Evolutionary conservation across 2,329 filamentous ascomycete genomes (phyloP).

Genomic region (Phialocephala sp.): DNA sequence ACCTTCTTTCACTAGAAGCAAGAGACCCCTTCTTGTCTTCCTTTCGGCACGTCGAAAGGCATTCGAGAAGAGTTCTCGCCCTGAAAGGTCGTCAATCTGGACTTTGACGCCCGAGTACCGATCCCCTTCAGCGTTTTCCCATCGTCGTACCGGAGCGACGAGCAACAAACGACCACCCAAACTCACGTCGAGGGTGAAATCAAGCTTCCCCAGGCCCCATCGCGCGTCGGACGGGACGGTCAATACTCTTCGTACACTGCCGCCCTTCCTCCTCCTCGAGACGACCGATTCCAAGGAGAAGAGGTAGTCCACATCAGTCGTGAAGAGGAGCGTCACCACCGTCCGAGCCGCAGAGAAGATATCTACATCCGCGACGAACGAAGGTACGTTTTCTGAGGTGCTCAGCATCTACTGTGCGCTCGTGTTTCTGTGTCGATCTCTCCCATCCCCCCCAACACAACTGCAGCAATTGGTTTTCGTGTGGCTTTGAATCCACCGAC

Average conservation of each 20-base stretch:
- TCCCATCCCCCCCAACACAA: conserved; percentile 10
- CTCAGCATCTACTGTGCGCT: background rate
- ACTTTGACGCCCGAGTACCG: conserved; percentile 99
- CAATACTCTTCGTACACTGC: conserved; percentile 77
- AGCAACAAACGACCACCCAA: conserved; percentile 62
- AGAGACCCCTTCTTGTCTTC: conserved; percentile 72
- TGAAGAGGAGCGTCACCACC: conserved; percentile 77
- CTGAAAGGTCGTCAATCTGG: conserved; percentile 90
- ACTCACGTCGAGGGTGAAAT: conserved; percentile 90
- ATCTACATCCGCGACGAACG: conserved; percentile 59
- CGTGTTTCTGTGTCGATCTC: conserved; percentile 7
- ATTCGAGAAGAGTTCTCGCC: conserved; percentile 74
- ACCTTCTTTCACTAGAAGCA: conserved; percentile 59
- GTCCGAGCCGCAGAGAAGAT: conserved; percentile 66
- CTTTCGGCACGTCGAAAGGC: conserved; percentile 67
- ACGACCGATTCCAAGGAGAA: conserved; percentile 75
- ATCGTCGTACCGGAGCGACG: conserved; percentile 85
- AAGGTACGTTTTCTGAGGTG: conserved; percentile 52
- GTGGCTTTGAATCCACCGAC: conserved; percentile 14
- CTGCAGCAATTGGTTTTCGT: conserved; percentile 16
- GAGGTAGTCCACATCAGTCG: conserved; percentile 70
- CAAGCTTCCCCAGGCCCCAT: conserved; percentile 67
- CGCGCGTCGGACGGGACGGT: conserved; percentile 98
- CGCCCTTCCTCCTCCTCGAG: conserved; percentile 69
- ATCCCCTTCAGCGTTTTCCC: conserved; percentile 99